These are phyloP conservation scores for Phytopythium vexans DNA, from an alignment of 352 stramenopile species.

Conservation along the genomic window DNA sequence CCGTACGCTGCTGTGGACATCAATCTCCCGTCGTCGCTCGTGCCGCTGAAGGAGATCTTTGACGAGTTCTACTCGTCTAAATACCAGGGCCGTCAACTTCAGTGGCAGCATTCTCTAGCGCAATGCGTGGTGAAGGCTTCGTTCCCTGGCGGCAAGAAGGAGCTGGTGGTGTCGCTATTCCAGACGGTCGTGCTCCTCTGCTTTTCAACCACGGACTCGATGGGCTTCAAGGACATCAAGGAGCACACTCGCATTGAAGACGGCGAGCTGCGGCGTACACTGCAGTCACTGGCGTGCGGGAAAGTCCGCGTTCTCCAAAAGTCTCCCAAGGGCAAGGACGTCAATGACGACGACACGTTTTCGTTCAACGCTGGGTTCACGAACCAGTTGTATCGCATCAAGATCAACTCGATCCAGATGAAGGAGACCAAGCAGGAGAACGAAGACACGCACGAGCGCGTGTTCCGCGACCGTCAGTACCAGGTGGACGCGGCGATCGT, in stretches of 20 bases:
- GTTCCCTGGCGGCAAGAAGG: slow-evolving; percentile 83
- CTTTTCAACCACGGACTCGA: slow-evolving; percentile 62
- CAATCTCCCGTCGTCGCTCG: slow-evolving; percentile 58
- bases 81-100: slow-evolving; percentile 85
- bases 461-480: slow-evolving; percentile 93
- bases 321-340: slow-evolving; percentile 81
- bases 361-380: slow-evolving; percentile 84
- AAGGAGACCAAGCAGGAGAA: slow-evolving; percentile 94
- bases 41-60: slow-evolving; percentile 81
- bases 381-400: slow-evolving; percentile 89
- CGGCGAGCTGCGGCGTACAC: slow-evolving; percentile 83
- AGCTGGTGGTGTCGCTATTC: slow-evolving; percentile 85
- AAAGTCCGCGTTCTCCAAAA: slow-evolving; percentile 90
- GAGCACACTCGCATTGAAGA: slow-evolving; percentile 88
- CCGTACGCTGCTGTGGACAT: slow-evolving; percentile 88
- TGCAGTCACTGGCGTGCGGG: slow-evolving; percentile 88
- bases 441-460: slow-evolving; percentile 91
- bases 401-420: slow-evolving; percentile 95
- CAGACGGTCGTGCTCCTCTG: slow-evolving; percentile 86
- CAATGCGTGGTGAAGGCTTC: slow-evolving; percentile 86
- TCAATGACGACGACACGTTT: slow-evolving; percentile 84
- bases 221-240: slow-evolving; percentile 87
- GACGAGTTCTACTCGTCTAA: slow-evolving; percentile 88
- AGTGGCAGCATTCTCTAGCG: slow-evolving; percentile 90
- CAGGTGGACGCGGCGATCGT: slow-evolving; percentile 96